phyloP scores from a whole-genome alignment of 2,329 filamentous ascomycete species.

The Pestalotiopsis sp. region DNA sequence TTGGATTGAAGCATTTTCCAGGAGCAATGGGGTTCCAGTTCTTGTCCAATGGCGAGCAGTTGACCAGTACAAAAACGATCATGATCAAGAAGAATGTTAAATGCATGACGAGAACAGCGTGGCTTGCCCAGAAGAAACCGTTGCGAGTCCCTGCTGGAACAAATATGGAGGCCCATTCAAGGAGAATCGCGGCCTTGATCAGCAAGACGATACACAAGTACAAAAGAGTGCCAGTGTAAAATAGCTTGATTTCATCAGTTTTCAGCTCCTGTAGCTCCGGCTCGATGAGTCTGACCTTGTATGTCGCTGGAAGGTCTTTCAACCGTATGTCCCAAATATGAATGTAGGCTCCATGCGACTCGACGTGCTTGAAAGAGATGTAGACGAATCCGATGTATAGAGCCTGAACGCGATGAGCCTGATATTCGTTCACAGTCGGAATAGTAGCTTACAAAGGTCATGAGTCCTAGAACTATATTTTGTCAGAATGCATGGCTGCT shows the following conservation, averaged over 20 bases:
- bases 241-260: constrained; percentile 20
- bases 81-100: constrained; percentile 1
- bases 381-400: neutral
- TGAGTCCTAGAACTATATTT: neutral
- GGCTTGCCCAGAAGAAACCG: constrained; percentile 11
- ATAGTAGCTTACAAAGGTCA: neutral
- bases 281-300: neutral
- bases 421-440: no score
- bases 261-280: neutral
- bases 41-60: neutral
- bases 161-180: constrained; percentile 17
- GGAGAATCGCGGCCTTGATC: constrained; percentile 16
- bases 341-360: neutral
- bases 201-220: constrained; percentile 5
- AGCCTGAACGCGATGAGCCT: neutral
- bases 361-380: neutral
- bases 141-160: constrained; percentile 10
- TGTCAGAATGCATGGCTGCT: neutral
- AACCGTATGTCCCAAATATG: neutral
- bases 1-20: neutral
- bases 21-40: neutral
- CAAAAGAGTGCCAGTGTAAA: constrained; percentile 14
- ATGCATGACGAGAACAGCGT: constrained; percentile 5
- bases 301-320: neutral
- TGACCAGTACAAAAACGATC: neutral